Conservation (phyloP, 768 basidiomycete genomes). For the Clathrus columnatus region DNA sequence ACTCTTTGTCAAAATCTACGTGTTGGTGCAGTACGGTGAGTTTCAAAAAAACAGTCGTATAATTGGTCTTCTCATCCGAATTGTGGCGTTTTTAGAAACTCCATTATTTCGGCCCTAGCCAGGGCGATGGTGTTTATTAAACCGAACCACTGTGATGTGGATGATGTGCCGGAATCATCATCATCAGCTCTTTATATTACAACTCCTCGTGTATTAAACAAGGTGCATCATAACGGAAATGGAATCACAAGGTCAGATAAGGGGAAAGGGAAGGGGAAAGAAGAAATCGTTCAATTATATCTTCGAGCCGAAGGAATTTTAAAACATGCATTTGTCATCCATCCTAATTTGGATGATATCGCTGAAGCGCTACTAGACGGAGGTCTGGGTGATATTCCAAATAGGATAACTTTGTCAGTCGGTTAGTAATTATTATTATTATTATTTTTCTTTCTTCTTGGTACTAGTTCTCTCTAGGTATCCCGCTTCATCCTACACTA, state of each 20-base stretch:
- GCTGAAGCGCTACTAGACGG: slow-evolving; percentile 47
- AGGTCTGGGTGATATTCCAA: slow-evolving; percentile 52
- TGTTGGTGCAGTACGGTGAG: slow-evolving; percentile 74
- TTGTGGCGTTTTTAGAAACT: slow-evolving; percentile 30
- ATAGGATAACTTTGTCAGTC: slow-evolving; percentile 56
- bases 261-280: slow-evolving; percentile 15
- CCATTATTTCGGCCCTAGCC: slow-evolving; percentile 72
- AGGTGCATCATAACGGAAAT: slow-evolving; percentile 14
- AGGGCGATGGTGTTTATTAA: slow-evolving; percentile 63
- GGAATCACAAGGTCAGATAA: slow-evolving; percentile 2
- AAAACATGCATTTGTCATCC: slow-evolving; percentile 65
- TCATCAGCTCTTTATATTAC: slow-evolving; percentile 20
- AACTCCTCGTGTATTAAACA: slow-evolving; percentile 20
- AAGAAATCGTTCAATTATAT: slow-evolving; percentile 32
- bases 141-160: too few relatives aligned
- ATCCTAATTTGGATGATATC: slow-evolving; percentile 71
- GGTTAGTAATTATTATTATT: slow-evolving; percentile 40
- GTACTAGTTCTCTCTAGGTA: slow-evolving; percentile 35
- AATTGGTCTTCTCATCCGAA: background rate
- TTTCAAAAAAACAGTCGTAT: background rate
- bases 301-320: slow-evolving; percentile 53
- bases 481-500: slow-evolving; percentile 78
- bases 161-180: slow-evolving; percentile 20
- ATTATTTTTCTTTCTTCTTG: background rate
- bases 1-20: slow-evolving; percentile 68